Evolutionary conservation across 176 grass and related monocot species (phyloP).

Genomic region (barley (Hordeum vulgare)): MorexV3_pseudomolecules_assembly NC_058522.1:407077205-407077704

Average conservation of each 20-base stretch:
- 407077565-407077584: slow-evolving; percentile 97
- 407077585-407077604: slow-evolving; percentile 81
- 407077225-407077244: slow-evolving; percentile 88
- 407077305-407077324: slow-evolving; percentile 95
- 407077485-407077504: slow-evolving; percentile 92
- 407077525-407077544: slow-evolving; percentile 95
- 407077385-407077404: slow-evolving; percentile 96
- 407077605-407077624: slow-evolving; percentile 96
- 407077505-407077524: slow-evolving; percentile 98
- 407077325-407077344: slow-evolving; percentile 97
- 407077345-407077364: slow-evolving; percentile 92
- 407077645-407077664: slow-evolving; percentile 97
- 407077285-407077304: slow-evolving; percentile 93
- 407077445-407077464: slow-evolving; percentile 98
- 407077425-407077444: slow-evolving; percentile 93
- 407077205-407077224: slow-evolving; percentile 96
- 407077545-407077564: slow-evolving; percentile 95
- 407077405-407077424: slow-evolving; percentile 82
- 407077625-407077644: slow-evolving; percentile 98
- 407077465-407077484: slow-evolving; percentile 94
- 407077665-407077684: slow-evolving; percentile 93
- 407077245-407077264: slow-evolving; percentile 94
- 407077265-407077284: slow-evolving; percentile 99
- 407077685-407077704: slow-evolving; percentile 99
- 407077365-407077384: slow-evolving; percentile 92